Conservation (phyloP, 2,329 filamentous ascomycete species). For the Fusarium nematophilum region DNA sequence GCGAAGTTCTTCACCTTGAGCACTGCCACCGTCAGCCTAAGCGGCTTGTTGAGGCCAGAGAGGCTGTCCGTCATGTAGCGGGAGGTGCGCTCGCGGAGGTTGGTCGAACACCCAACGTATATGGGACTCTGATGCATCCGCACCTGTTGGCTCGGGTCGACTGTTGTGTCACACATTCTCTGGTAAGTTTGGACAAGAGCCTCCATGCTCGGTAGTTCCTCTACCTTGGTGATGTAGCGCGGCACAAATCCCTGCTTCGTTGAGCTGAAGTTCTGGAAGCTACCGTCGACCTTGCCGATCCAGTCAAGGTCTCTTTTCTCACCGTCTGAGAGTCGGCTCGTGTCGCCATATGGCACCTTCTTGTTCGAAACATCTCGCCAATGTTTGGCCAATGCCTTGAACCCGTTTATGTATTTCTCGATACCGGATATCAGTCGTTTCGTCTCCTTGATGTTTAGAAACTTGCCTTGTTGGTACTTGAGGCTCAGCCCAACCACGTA, state of each 20-base stretch:
- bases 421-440: not conserved
- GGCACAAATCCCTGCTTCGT: not conserved
- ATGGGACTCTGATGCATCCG: slow-evolving; percentile 16
- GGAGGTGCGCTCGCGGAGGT: not conserved
- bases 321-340: not conserved
- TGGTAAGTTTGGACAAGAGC: not conserved
- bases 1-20: not conserved
- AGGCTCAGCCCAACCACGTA: slow-evolving; percentile 9
- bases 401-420: slow-evolving; percentile 4
- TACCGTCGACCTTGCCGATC: not conserved
- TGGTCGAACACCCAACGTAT: slow-evolving; percentile 21
- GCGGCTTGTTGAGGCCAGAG: slow-evolving; percentile 4
- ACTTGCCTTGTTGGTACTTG: not conserved
- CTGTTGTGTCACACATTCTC: not conserved
- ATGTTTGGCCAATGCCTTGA: not conserved
- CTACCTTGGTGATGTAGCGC: not conserved
- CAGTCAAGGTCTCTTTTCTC: not conserved
- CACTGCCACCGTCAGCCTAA: not conserved
- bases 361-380: no score
- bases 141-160: not conserved
- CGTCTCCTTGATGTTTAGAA: slow-evolving; percentile 13
- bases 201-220: not conserved
- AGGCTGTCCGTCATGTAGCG: not conserved
- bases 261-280: not conserved
- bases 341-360: not conserved